Evolutionary conservation across 371 early-diverging fungal genomes (phyloP).

Genomic region (Mortierella sp.): DNA sequence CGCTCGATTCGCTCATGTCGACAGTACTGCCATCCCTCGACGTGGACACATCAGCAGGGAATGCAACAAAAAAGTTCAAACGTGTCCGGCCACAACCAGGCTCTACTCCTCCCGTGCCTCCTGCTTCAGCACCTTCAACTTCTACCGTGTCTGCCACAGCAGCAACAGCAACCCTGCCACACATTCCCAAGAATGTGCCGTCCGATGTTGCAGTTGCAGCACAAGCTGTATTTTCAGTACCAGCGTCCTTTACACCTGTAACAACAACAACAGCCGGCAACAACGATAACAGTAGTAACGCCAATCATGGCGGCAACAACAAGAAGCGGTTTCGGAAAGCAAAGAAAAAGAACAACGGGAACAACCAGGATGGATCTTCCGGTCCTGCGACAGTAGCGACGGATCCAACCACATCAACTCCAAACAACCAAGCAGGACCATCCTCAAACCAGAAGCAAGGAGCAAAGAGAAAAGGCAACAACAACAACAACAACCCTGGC

Average conservation of each 20-base stretch:
- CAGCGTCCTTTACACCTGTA: background rate
- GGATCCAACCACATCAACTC: conserved; percentile 1
- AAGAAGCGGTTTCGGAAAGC: background rate
- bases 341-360: background rate
- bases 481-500: background rate
- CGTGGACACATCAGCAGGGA: background rate
- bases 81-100: conserved; percentile 20
- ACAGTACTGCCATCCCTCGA: conserved; percentile 36
- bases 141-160: background rate
- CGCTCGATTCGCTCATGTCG: conserved; percentile 43
- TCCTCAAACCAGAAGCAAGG: conserved; percentile 2
- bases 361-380: background rate
- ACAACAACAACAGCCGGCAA: background rate
- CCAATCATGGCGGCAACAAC: background rate
- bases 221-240: conserved; percentile 14
- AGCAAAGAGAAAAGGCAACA: background rate
- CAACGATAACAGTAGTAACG: background rate
- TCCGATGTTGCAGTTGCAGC: conserved; percentile 39
- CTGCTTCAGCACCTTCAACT: background rate
- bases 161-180: conserved; percentile 1
- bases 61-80: conserved; percentile 31
- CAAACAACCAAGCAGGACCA: background rate
- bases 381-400: background rate
- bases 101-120: background rate
- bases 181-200: background rate